Conservation (phyloP, 202 grass and related monocot genomes). For the Eragrostis tef region DNA sequence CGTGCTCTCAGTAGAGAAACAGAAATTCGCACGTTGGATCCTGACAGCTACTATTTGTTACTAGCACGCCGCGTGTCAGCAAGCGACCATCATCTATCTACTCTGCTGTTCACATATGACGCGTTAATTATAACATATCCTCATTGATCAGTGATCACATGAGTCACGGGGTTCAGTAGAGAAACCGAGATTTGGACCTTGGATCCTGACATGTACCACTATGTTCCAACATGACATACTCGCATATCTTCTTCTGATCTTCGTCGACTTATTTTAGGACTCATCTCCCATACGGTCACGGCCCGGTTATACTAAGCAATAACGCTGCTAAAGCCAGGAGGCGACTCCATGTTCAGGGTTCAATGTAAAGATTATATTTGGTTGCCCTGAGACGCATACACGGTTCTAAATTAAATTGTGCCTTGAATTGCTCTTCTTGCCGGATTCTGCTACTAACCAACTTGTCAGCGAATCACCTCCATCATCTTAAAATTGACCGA, state of each 20-base stretch:
- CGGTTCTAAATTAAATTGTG: not conserved
- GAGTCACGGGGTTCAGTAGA: not conserved
- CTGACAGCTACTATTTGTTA: not conserved
- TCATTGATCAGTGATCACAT: no score
- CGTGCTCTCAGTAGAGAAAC: slow-evolving; percentile 42
- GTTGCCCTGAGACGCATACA: not conserved
- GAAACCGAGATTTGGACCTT: not conserved
- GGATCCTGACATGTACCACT: no score
- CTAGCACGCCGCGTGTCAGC: not conserved
- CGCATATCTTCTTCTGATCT: not conserved
- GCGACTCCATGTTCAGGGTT: not conserved
- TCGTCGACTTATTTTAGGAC: not conserved
- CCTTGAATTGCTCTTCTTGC: not conserved
- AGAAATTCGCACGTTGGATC: slow-evolving; percentile 45
- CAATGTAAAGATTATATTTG: not conserved
- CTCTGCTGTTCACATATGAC: not conserved
- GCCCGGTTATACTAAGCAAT: not conserved
- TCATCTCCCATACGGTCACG: not conserved
- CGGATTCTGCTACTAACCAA: not conserved
- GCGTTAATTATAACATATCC: not conserved
- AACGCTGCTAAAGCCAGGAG: not conserved
- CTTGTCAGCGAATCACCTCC: not conserved
- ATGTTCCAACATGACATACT: not conserved
- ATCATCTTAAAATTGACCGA: not conserved
- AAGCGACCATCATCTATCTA: not conserved